phyloP scores from a whole-genome alignment of 306 rosid genomes.

The Cicer pinnatifidum region DNA sequence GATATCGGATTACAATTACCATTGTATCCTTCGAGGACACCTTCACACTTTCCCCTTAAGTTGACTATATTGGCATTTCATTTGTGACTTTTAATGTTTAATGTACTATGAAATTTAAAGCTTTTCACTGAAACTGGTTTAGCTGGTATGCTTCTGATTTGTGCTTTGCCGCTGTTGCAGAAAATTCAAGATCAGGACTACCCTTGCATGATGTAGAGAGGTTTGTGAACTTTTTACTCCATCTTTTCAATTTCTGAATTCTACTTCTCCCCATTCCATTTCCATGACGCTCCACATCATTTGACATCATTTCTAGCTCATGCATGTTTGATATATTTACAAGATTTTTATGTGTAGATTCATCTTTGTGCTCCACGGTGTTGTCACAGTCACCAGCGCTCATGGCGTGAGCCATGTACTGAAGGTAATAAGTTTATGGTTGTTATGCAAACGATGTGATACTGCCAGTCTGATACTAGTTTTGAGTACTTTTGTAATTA shows the following conservation, averaged over 20 bases:
- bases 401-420: constrained; percentile 53
- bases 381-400: constrained; percentile 55
- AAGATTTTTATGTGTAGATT: constrained; percentile 60
- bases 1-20: constrained; percentile 1
- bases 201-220: constrained; percentile 75
- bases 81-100: constrained; percentile 21
- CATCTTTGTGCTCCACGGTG: constrained; percentile 86
- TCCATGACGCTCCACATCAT: constrained; percentile 25
- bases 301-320: constrained; percentile 27
- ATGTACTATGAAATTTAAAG: constrained; percentile 13
- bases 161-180: constrained; percentile 54
- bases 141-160: constrained; percentile 38
- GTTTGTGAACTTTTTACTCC: constrained; percentile 49
- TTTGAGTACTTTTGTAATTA: constrained; percentile 18
- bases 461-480: constrained; percentile 37
- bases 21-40: constrained; percentile 9
- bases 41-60: constrained; percentile 29
- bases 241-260: constrained; percentile 38
- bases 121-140: constrained; percentile 14
- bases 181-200: constrained; percentile 69
- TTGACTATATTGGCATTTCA: constrained; percentile 7
- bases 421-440: constrained; percentile 54
- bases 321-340: constrained; percentile 35
- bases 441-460: constrained; percentile 24
- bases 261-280: constrained; percentile 2